Conservation (phyloP, 306 rosid species). For the Elaeagnus macrophylla region DNA sequence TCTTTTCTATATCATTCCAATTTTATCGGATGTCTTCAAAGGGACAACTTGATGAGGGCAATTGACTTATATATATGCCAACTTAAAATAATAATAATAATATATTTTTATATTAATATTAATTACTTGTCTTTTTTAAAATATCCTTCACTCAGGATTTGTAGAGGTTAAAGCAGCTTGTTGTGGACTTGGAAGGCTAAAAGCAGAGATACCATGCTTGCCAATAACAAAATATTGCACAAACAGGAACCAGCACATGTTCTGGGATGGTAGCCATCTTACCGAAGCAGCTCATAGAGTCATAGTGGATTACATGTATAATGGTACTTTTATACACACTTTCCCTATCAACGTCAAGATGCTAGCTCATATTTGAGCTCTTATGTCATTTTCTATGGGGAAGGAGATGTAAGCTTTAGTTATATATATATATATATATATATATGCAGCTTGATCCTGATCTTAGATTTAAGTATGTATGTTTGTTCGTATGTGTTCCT, state of each 20-base stretch:
- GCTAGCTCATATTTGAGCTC: slow-evolving; percentile 2
- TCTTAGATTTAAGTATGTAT: too few species aligned
- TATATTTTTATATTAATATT: neutral
- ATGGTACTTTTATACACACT: neutral
- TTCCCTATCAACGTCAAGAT: neutral
- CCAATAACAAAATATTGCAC: slow-evolving; percentile 4
- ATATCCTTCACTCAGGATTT: slow-evolving; percentile 1
- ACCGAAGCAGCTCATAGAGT: neutral
- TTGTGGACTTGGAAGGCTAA: slow-evolving; percentile 17
- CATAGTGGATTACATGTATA: neutral
- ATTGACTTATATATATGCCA: too few species aligned
- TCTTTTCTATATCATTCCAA: too few species aligned
- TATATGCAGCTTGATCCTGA: too few species aligned
- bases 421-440: too few species aligned
- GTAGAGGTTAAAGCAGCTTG: slow-evolving; percentile 9
- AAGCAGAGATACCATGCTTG: slow-evolving; percentile 6
- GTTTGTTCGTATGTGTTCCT: too few species aligned
- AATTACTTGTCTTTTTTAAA: neutral
- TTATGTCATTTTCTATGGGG: too few species aligned
- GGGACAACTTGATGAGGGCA: too few species aligned
- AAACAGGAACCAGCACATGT: slow-evolving; percentile 6
- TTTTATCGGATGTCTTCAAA: too few species aligned
- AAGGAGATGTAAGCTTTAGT: too few species aligned
- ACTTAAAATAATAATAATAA: too few species aligned
- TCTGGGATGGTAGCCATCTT: slow-evolving; percentile 13